Evolutionary conservation across 768 basidiomycete species (phyloP).

Genomic region (Lyophyllum semitale): DNA sequence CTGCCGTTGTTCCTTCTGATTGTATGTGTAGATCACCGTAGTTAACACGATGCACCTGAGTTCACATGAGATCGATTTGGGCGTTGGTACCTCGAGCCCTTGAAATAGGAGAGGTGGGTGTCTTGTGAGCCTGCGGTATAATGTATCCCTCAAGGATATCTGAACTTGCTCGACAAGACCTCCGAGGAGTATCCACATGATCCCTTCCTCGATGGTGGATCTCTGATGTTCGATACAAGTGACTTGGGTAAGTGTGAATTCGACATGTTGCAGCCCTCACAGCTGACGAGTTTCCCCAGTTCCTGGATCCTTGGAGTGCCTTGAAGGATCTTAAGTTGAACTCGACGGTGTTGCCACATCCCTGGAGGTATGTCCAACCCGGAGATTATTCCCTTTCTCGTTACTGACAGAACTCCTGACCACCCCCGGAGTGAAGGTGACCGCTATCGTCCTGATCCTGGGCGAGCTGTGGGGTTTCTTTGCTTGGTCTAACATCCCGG

Average conservation of each 20-base stretch:
- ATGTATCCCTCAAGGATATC: slow-evolving; percentile 55
- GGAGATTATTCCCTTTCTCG: not conserved
- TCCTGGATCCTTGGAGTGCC: slow-evolving; percentile 56
- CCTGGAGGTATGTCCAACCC: slow-evolving; percentile 43
- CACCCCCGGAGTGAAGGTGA: slow-evolving; percentile 34
- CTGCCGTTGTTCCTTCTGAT: not conserved
- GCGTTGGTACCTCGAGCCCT: slow-evolving; percentile 40
- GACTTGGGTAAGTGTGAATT: slow-evolving; percentile 42
- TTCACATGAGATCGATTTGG: slow-evolving; percentile 32
- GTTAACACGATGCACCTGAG: slow-evolving; percentile 53
- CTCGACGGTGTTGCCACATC: slow-evolving; percentile 59
- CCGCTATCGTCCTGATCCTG: slow-evolving; percentile 52
- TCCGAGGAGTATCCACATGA: slow-evolving; percentile 48
- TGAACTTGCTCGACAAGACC: slow-evolving; percentile 55
- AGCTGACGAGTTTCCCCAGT: slow-evolving; percentile 23
- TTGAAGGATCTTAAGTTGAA: slow-evolving; percentile 66
- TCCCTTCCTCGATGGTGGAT: slow-evolving; percentile 51
- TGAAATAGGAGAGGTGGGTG: slow-evolving; percentile 35
- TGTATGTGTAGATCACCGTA: slow-evolving; percentile 40
- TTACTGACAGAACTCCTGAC: not conserved
- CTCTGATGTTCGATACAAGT: slow-evolving; percentile 62
- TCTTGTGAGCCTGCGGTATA: slow-evolving; percentile 62
- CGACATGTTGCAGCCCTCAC: not conserved
- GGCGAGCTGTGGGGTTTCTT: slow-evolving; percentile 57
- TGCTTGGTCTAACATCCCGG: slow-evolving; percentile 36